phyloP scores from a whole-genome alignment of 2,329 filamentous ascomycete species.

The Pestalotiopsis sp. region DNA sequence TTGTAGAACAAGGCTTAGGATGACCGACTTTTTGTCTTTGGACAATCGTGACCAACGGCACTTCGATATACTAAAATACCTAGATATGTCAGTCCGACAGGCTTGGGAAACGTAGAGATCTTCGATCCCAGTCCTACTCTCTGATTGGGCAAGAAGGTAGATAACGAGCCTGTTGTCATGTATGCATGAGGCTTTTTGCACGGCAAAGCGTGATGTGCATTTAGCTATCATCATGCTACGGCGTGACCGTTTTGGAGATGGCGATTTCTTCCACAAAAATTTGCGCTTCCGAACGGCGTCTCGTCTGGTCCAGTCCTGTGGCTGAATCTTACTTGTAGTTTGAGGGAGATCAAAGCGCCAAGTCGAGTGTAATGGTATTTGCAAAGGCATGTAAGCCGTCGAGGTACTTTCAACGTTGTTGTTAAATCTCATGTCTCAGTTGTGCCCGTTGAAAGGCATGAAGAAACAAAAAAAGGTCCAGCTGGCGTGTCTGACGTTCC shows the following conservation, averaged over 20 bases:
- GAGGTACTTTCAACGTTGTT: background rate
- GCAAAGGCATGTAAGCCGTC: background rate
- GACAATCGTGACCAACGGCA: background rate
- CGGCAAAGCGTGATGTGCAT: background rate
- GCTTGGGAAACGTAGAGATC: background rate
- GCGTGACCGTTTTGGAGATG: background rate
- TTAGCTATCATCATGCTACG: background rate
- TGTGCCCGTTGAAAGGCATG: background rate
- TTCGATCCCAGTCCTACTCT: background rate
- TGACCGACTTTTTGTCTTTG: background rate
- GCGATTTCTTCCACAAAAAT: background rate
- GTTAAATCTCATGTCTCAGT: background rate
- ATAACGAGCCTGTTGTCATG: background rate
- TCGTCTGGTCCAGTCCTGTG: background rate
- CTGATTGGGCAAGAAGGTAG: background rate
- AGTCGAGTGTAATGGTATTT: background rate
- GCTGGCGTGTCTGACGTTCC: background rate
- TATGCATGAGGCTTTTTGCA: background rate
- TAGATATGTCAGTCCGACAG: background rate
- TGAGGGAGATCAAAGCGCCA: background rate
- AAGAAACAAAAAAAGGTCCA: background rate
- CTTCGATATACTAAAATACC: background rate
- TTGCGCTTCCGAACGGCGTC: background rate
- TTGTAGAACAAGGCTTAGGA: background rate
- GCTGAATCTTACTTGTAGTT: background rate